These are phyloP conservation scores for Thraustotheca clavata DNA, from an alignment of 352 stramenopile species.

Conservation along the genomic window DNA sequence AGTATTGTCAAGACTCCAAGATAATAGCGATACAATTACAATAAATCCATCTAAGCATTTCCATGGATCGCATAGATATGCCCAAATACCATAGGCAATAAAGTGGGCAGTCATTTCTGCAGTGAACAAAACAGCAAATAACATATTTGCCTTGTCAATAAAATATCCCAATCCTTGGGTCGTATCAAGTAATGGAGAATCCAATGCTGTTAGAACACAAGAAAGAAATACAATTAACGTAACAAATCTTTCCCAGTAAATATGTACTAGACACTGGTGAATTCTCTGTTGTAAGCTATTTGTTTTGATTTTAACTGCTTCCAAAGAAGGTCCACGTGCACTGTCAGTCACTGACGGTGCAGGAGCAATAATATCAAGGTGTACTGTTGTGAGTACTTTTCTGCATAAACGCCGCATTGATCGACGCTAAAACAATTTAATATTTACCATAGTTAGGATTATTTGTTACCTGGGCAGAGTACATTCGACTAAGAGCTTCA, in stretches of 20 bases:
- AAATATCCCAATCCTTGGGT: constrained; percentile 30
- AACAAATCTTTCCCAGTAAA: background rate
- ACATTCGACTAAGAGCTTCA: background rate
- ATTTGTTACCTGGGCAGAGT: too few relatives aligned
- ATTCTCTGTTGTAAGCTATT: constrained; percentile 27
- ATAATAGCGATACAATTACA: constrained; percentile 70
- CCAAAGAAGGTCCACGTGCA: background rate
- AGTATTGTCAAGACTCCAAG: background rate
- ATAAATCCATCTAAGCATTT: constrained; percentile 87
- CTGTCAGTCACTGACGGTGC: background rate
- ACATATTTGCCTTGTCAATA: constrained; percentile 61
- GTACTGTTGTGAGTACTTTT: background rate
- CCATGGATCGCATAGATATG: constrained; percentile 83
- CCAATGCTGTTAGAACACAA: constrained; percentile 75
- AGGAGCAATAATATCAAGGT: background rate
- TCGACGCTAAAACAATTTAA: background rate
- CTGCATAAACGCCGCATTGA: background rate
- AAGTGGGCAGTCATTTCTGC: constrained; percentile 88
- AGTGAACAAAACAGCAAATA: constrained; percentile 72
- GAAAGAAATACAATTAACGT: constrained; percentile 25
- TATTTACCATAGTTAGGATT: too few relatives aligned
- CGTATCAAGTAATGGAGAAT: constrained; percentile 72
- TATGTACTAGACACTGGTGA: background rate
- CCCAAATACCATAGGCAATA: constrained; percentile 48
- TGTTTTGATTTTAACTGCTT: constrained; percentile 15